Conservation (phyloP, 441 rosid genomes). For the Populus hybrid region DNA sequence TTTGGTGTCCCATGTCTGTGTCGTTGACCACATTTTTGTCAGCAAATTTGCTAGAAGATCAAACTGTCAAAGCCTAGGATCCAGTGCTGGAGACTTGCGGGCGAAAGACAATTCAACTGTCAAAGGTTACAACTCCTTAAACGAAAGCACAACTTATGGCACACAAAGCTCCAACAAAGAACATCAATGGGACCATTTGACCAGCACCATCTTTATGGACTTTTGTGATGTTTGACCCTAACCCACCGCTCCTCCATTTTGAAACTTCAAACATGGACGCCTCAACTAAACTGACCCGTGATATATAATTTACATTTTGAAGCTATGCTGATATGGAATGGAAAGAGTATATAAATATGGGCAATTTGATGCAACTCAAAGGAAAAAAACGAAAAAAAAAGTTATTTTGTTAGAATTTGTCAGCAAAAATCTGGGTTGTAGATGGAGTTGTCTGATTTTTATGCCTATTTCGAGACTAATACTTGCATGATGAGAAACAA, state of each 20-base stretch:
- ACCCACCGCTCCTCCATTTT: neutral
- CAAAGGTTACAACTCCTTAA: neutral
- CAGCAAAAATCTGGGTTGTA: neutral
- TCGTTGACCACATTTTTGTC: neutral
- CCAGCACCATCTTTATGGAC: conserved; percentile 8
- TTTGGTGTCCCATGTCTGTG: neutral
- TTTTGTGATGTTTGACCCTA: conserved; percentile 19
- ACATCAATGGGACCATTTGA: conserved; percentile 12
- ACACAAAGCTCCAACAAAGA: neutral
- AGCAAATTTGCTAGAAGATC: neutral
- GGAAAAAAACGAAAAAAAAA: too few species aligned
- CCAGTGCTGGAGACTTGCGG: conserved; percentile 11
- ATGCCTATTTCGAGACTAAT: neutral
- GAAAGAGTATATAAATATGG: neutral
- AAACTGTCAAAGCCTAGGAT: neutral
- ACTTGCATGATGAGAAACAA: neutral
- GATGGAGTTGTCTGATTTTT: neutral
- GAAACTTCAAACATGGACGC: neutral
- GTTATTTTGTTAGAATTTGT: neutral
- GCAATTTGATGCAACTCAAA: neutral
- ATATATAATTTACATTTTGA: neutral
- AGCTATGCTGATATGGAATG: neutral
- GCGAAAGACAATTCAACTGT: conserved; percentile 17
- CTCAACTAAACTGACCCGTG: too few species aligned
- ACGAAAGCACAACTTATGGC: neutral